Conservation (phyloP, 805 yeast genomes). For the Wickerhamiella kurtzmanii region DNA sequence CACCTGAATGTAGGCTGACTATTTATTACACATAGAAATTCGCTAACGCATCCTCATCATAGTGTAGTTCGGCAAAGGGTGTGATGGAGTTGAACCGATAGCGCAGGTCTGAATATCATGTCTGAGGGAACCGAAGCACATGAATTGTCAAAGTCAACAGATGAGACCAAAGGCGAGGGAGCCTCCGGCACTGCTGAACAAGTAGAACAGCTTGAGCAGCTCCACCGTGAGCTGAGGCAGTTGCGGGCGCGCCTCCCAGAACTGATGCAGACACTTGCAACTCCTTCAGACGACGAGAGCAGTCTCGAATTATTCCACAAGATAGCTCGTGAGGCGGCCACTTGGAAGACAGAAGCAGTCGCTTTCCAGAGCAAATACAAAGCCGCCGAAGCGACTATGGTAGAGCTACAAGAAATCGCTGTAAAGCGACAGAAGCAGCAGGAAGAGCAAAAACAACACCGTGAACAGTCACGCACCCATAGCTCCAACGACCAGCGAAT, state of each 20-base stretch:
- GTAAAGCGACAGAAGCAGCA: not conserved
- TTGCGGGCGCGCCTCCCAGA: constrained; percentile 17
- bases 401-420: not conserved
- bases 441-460: not conserved
- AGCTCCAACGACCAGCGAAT: not conserved
- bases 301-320: constrained; percentile 14
- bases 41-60: not conserved
- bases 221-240: constrained; percentile 12
- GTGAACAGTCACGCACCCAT: not conserved
- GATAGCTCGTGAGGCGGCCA: constrained; percentile 13
- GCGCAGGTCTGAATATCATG: not conserved
- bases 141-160: not conserved
- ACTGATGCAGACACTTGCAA: constrained; percentile 13
- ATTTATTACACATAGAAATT: not conserved
- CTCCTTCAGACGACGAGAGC: constrained; percentile 10
- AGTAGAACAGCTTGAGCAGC: constrained; percentile 10
- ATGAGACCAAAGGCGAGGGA: not conserved
- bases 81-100: not conserved
- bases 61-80: too few relatives aligned
- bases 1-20: not conserved
- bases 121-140: not conserved
- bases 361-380: constrained; percentile 8
- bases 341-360: constrained; percentile 11
- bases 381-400: constrained; percentile 12
- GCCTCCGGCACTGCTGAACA: not conserved